Percentiles rank a stretch among this genome's conserved stretches.
Evolutionary conservation across 768 basidiomycete species (phyloP).

Genomic region (Naganishia onofrii): DNA sequence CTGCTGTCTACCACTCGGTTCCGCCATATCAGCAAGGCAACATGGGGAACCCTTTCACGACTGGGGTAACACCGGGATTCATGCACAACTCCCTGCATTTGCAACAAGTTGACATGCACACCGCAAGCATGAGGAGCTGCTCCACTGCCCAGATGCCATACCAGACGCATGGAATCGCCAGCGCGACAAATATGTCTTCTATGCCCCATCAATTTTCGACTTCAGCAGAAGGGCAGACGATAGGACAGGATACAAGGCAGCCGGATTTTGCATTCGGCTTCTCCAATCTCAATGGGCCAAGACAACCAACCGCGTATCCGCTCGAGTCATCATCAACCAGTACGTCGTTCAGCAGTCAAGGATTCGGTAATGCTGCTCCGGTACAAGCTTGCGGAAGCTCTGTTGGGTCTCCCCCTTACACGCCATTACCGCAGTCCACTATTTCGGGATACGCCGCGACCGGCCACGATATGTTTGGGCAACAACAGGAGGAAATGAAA

Average conservation of each 20-base stretch:
- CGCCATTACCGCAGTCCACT: constrained; percentile 7
- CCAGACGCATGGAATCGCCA: background rate
- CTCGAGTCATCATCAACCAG: background rate
- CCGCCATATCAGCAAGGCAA: background rate
- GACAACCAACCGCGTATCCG: background rate
- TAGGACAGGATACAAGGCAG: background rate
- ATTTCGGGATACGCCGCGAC: background rate
- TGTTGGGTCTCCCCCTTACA: constrained; percentile 4
- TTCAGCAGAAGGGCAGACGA: background rate
- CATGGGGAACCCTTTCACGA: background rate
- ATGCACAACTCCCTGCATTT: background rate
- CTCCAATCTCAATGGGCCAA: background rate
- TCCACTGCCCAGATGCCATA: background rate
- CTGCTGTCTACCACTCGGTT: background rate
- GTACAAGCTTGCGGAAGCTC: background rate
- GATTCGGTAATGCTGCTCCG: background rate
- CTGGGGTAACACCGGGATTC: background rate
- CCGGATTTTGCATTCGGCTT: background rate
- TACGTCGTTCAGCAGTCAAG: constrained; percentile 16
- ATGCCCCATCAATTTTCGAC: background rate
- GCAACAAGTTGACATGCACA: background rate
- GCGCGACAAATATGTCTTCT: background rate
- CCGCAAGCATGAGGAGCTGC: background rate
- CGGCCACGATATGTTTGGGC: background rate
- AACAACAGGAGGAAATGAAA: background rate